These are phyloP conservation scores for Epithele typhae DNA, from an alignment of 768 basidiomycete species.

Conservation along the genomic window DNA sequence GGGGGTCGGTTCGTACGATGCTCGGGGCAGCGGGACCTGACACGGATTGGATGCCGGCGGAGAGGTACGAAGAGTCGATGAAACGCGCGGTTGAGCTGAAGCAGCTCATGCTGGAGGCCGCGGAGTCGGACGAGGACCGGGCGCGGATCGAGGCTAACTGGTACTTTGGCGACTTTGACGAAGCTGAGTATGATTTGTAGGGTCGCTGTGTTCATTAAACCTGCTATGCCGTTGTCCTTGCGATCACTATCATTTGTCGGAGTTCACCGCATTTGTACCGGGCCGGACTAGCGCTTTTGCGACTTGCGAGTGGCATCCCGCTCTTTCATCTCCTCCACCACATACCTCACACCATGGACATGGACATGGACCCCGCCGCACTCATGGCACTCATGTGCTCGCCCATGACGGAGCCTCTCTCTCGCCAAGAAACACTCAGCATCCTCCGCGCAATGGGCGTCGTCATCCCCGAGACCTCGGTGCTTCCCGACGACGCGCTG, in stretches of 20 bases:
- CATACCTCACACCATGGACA: no score
- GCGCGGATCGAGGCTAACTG: slow-evolving; percentile 37
- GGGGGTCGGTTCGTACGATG: slow-evolving; percentile 25
- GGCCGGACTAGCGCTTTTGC: no score
- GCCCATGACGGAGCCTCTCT: not conserved
- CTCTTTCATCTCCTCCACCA: no score
- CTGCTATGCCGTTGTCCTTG: no score
- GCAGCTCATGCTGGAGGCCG: slow-evolving; percentile 27
- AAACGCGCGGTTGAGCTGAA: slow-evolving; percentile 30
- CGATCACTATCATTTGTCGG: no score
- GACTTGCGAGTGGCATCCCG: no score
- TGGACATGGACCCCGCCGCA: not conserved
- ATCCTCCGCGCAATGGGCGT: slow-evolving; percentile 6
- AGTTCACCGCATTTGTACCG: no score
- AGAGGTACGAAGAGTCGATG: slow-evolving; percentile 38
- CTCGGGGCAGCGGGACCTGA: slow-evolving; percentile 31
- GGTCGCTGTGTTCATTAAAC: no score
- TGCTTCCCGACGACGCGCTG: slow-evolving; percentile 2
- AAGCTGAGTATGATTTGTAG: slow-evolving; percentile 41
- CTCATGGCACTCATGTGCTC: not conserved
- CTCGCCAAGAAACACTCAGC: slow-evolving; percentile 1
- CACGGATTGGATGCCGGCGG: slow-evolving; percentile 42
- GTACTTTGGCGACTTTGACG: slow-evolving; percentile 47
- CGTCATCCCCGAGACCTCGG: slow-evolving; percentile 8
- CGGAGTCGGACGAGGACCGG: slow-evolving; percentile 33